Percentiles rank a stretch among this genome's conserved stretches.
These are phyloP conservation scores for Scedosporium boydii DNA, from an alignment of 2,329 filamentous ascomycete genomes.

Conservation along the genomic window DNA sequence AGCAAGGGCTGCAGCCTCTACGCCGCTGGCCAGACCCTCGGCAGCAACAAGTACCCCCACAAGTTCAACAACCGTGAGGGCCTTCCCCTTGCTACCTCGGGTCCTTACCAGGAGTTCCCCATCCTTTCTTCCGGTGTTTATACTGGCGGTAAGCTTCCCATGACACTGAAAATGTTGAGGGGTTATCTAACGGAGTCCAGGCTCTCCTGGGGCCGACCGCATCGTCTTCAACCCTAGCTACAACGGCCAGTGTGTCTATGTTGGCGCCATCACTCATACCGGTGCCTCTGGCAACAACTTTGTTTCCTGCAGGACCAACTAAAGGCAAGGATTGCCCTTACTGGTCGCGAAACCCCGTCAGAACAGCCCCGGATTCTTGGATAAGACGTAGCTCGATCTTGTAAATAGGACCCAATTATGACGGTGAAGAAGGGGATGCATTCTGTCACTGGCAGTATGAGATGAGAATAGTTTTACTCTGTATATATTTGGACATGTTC, in stretches of 20 bases:
- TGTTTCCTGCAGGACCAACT: conserved; percentile 40
- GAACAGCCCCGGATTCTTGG: no score
- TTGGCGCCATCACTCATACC: conserved; percentile 60
- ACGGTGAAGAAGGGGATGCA: no score
- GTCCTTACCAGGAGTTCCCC: conserved; percentile 30
- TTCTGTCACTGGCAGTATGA: no score
- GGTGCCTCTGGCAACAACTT: conserved; percentile 61
- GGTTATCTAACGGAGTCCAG: conserved; percentile 9
- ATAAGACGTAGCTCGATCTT: no score
- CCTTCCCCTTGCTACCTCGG: conserved; percentile 18
- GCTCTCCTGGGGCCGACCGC: conserved; percentile 53
- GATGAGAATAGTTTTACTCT: no score
- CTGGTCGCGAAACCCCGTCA: no score
- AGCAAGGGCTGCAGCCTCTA: conserved; percentile 11
- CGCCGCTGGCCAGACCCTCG: conserved; percentile 13
- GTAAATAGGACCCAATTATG: no score
- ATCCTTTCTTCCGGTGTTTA: conserved; percentile 23
- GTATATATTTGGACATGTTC: no score
- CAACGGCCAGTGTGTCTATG: conserved; percentile 43
- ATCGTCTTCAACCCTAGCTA: conserved; percentile 40
- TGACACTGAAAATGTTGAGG: not conserved
- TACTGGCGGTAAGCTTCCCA: conserved; percentile 21
- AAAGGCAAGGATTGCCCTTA: not conserved
- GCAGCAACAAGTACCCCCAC: conserved; percentile 26
- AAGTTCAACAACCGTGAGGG: conserved; percentile 28